Evolutionary conservation across 2,329 filamentous ascomycete genomes (phyloP), one percentile per base, ranked within the genome.

Genomic region (Penicillium griseofulvum): DNA sequence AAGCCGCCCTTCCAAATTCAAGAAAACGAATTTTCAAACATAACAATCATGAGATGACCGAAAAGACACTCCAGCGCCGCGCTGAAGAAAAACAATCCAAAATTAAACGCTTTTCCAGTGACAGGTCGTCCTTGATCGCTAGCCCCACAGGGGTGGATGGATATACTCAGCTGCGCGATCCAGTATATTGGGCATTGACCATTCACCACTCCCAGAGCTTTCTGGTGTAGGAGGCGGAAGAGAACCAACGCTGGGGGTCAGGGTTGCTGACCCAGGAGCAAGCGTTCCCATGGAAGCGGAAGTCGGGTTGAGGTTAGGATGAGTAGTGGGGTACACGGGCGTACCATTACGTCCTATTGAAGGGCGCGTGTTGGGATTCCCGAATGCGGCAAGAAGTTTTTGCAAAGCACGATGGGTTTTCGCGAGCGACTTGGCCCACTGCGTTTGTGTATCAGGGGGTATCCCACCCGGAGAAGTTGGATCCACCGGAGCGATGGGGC

Each of bases 101-200:
- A 52, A 28, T 36, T 48, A 42, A 39, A 51, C 37, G 29, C 26
- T 33, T 31, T 43, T 43, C 34, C 16, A 31, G 33, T 28, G 4
- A 47, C 16, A 17, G 16, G 34, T 41, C 38, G 26, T n/a, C 5
- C 24, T 19, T 19, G 24, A 24, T 2, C 14, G 6, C 59, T 60
- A 74, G 36, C 71, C 65, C 77, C 77, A 79, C 12, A 79, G 62
- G 2, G 76, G 76, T 16, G 77, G 76, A 54, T 78, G 76, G 11
- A 79, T 78, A 60, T 78, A 79, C 63, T 79, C 76, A n/a, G 73
- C 68, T 34, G 76, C 76, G 14, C 76, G 69, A 55, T 78, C 76
- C 12, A 78, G 53, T n/a, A 79, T 64, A 55, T 75, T 78, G 4
- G 74, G 75, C 34, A 74, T 72, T 44, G 73, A 71, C 77, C 76